Conservation (phyloP, 73 alveolate species). For the Tetrahymena elliotti region DNA sequence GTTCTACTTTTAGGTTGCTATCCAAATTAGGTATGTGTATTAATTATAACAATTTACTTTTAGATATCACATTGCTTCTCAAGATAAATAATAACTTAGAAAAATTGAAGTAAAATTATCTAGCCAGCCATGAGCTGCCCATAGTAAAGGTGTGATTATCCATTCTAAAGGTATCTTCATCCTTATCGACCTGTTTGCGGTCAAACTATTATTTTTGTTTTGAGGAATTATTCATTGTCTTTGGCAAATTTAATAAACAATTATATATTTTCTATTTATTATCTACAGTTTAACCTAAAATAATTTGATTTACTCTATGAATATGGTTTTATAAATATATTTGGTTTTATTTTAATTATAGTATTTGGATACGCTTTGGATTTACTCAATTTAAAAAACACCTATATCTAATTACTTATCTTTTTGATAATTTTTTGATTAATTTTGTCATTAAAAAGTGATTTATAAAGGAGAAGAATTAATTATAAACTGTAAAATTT, state of each 20-base stretch:
- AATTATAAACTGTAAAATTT: neutral
- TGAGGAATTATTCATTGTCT: neutral
- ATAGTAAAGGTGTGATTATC: neutral
- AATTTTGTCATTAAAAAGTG: neutral
- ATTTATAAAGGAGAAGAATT: neutral
- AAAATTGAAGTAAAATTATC: neutral
- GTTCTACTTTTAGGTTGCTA: neutral
- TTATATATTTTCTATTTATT: neutral
- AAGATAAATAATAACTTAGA: neutral
- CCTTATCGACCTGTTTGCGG: neutral
- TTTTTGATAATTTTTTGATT: neutral
- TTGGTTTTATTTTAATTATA: no score
- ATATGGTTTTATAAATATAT: neutral
- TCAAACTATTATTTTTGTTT: neutral
- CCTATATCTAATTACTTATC: neutral
- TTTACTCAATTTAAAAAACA: no score
- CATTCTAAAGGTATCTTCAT: neutral
- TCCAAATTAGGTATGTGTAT: neutral
- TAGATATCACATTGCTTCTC: neutral
- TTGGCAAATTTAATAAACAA: no score
- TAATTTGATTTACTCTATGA: no score
- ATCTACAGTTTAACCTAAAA: neutral
- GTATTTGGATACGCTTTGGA: neutral
- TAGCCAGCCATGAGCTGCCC: neutral
- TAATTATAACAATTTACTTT: neutral